A percentile compares a stretch with the other conserved stretches of the same genome.
phyloP scores from a whole-genome alignment of 495 filamentous ascomycete species.

The Trypethelium eluteriae region DNA sequence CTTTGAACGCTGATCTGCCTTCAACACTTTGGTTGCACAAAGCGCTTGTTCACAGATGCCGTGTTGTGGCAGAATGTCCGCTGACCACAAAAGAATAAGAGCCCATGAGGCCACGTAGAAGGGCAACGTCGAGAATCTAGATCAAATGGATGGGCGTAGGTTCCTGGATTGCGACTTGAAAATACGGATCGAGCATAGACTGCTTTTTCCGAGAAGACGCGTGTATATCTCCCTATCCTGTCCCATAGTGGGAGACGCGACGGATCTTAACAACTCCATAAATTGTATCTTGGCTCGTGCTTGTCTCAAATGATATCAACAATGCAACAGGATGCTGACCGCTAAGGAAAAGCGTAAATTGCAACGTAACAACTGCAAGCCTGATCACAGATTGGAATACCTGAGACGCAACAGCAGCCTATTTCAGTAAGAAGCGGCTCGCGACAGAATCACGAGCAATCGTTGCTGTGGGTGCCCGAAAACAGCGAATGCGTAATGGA shows the following conservation, averaged over 20 bases:
- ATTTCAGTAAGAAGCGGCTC: conserved; percentile 5
- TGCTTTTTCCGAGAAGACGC: too few relatives aligned
- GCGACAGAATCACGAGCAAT: conserved; percentile 10
- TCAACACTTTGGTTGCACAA: not conserved
- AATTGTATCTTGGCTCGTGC: not conserved
- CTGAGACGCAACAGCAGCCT: conserved; percentile 1
- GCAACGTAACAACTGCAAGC: conserved; percentile 12
- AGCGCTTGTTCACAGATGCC: conserved; percentile 10
- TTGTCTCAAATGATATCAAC: not conserved
- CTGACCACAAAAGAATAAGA: not conserved
- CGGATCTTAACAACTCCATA: not conserved
- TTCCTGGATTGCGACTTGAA: not conserved
- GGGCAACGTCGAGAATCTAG: not conserved
- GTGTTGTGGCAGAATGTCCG: conserved; percentile 1
- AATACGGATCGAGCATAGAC: not conserved
- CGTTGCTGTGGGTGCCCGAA: conserved; percentile 1
- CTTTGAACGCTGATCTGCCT: not conserved
- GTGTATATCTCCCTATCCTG: too few relatives aligned
- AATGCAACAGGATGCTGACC: not conserved
- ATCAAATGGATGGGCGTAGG: too few relatives aligned
- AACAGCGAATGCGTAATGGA: not conserved
- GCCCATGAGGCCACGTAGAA: not conserved
- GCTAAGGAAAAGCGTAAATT: conserved; percentile 4
- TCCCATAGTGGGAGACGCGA: too few relatives aligned
- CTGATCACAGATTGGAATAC: conserved; percentile 8